These are phyloP conservation scores for Suillus bovinus DNA, from an alignment of 768 basidiomycete genomes.

Conservation along the genomic window DNA sequence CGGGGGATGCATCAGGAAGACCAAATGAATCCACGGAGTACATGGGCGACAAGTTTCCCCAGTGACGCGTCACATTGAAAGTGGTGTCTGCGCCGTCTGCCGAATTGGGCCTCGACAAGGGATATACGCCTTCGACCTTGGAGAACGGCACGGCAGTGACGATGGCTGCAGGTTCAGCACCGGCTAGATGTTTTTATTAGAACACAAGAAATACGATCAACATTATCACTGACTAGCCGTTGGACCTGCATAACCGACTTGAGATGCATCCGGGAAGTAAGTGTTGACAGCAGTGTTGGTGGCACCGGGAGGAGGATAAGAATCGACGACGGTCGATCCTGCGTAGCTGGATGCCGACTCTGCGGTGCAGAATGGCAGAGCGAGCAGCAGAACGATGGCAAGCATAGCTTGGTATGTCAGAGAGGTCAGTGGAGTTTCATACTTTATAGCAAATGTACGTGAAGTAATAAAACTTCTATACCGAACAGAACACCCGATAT, in stretches of 20 bases:
- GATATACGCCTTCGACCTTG: constrained; percentile 38
- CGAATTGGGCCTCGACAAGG: constrained; percentile 41
- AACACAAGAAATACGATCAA: not conserved
- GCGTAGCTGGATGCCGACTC: constrained; percentile 39
- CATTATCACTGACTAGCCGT: constrained; percentile 42
- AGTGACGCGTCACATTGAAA: constrained; percentile 48
- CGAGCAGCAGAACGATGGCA: constrained; percentile 5
- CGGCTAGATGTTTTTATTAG: constrained; percentile 29
- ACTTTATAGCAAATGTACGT: no score
- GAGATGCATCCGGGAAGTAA: constrained; percentile 42
- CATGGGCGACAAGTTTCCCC: constrained; percentile 53
- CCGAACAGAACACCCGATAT: no score
- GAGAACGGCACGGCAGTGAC: constrained; percentile 44
- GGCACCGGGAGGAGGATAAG: constrained; percentile 43
- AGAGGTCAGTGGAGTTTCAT: no score
- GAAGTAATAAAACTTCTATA: no score
- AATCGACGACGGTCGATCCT: constrained; percentile 41
- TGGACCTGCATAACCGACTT: constrained; percentile 49
- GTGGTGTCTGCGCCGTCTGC: constrained; percentile 26
- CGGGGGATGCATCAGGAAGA: constrained; percentile 44
- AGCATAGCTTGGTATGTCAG: constrained; percentile 1
- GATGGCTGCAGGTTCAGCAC: constrained; percentile 42
- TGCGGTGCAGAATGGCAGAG: constrained; percentile 8
- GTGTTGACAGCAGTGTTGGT: constrained; percentile 35
- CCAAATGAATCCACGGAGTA: constrained; percentile 53